phyloP scores from a whole-genome alignment of 768 basidiomycete species.

The Naganishia kalamii region DNA sequence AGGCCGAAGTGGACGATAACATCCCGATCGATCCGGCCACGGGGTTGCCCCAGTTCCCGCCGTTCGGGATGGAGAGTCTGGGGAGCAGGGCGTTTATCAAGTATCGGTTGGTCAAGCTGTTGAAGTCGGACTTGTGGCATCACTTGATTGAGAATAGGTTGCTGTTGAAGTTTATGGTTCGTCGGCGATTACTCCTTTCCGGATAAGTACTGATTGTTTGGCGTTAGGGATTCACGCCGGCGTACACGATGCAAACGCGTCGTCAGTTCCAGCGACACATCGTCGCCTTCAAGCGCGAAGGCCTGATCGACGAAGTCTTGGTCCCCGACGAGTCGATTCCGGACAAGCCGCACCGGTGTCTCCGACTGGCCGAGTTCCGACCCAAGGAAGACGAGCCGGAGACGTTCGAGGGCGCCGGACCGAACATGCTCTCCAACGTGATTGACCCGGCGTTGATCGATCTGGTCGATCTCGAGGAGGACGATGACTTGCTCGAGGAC shows the following conservation, averaged over 20 bases:
- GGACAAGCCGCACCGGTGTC: constrained; percentile 12
- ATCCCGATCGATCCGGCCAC: constrained; percentile 3
- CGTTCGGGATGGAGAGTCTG: constrained; percentile 17
- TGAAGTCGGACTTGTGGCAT: constrained; percentile 21
- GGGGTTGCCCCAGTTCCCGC: constrained; percentile 15
- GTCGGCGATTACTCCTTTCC: too few species aligned
- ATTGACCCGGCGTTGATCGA: neutral
- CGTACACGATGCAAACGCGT: neutral
- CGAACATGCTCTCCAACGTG: neutral
- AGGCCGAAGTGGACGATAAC: neutral
- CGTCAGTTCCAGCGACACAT: constrained; percentile 12
- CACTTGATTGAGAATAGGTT: constrained; percentile 23
- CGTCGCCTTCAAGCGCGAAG: constrained; percentile 2
- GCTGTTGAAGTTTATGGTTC: constrained; percentile 17
- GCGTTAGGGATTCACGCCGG: constrained; percentile 7
- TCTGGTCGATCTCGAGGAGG: neutral
- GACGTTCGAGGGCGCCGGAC: constrained; percentile 8
- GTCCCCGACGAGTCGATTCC: neutral
- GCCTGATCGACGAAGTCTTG: constrained; percentile 19
- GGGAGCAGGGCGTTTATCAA: constrained; percentile 15
- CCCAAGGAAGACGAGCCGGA: constrained; percentile 9
- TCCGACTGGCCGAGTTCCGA: constrained; percentile 23
- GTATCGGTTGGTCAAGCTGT: constrained; percentile 13
- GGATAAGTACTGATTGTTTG: neutral
- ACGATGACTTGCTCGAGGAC: neutral